Conservation (phyloP, 169 alveolate species). For the Plasmodium coatneyi region DNA sequence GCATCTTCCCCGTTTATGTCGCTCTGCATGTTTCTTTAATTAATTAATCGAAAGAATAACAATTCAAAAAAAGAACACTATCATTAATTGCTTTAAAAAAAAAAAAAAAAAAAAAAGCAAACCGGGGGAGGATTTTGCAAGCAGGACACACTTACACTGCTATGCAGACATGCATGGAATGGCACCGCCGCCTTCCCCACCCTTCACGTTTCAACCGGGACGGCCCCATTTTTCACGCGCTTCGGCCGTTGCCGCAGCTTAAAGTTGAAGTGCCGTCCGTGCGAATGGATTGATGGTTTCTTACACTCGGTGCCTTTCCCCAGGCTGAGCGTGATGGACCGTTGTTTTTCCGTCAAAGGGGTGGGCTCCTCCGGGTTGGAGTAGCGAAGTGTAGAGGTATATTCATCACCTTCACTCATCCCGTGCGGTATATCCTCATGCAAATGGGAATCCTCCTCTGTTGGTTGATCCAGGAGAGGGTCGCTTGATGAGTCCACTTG, state of each 20-base stretch:
- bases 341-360: slow-evolving; percentile 29
- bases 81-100: neutral
- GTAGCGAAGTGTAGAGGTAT: neutral
- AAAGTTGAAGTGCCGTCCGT: slow-evolving; percentile 58
- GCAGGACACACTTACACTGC: neutral
- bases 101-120: neutral
- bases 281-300: slow-evolving; percentile 17
- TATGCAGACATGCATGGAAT: neutral
- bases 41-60: neutral
- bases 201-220: neutral
- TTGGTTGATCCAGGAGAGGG: neutral
- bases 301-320: slow-evolving; percentile 53
- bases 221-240: slow-evolving; percentile 33
- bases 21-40: neutral
- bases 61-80: neutral
- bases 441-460: neutral
- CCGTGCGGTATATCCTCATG: neutral
- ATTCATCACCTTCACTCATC: neutral
- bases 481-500: neutral
- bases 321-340: slow-evolving; percentile 21
- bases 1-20: neutral
- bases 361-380: neutral
- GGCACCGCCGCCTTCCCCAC: neutral
- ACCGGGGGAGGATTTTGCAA: neutral
- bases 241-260: slow-evolving; percentile 73